phyloP scores from a whole-genome alignment of 169 alveolate species.

The Eimeria mitis region DNA sequence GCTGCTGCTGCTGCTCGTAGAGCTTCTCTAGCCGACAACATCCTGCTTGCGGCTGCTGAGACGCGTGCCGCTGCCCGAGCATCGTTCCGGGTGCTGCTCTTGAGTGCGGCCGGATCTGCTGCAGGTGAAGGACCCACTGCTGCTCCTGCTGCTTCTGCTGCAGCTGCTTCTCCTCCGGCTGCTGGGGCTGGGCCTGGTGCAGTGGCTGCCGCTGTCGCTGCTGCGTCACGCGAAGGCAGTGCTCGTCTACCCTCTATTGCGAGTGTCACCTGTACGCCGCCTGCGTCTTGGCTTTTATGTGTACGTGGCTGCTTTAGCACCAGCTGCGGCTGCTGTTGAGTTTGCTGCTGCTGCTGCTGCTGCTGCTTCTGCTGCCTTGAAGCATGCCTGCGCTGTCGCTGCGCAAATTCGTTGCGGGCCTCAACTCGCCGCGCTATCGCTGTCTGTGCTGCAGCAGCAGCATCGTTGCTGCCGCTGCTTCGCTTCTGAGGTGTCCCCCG shows the following conservation, averaged over 20 bases:
- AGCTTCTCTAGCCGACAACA: conserved; percentile 1
- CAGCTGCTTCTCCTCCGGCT: not conserved
- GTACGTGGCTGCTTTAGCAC: not conserved
- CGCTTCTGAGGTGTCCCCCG: not conserved
- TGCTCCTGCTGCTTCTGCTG: not conserved
- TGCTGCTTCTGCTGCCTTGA: conserved; percentile 12
- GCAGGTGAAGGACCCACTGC: not conserved
- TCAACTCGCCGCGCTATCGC: conserved; percentile 31
- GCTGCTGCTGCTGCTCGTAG: conserved; percentile 5
- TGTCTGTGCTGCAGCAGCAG: not conserved
- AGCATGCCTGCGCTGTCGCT: conserved; percentile 39
- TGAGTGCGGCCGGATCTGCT: not conserved
- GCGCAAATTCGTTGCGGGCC: conserved; percentile 48
- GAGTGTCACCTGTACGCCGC: not conserved
- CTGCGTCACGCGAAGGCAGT: not conserved
- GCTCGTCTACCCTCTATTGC: conserved; percentile 33
- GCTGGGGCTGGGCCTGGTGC: conserved; percentile 3
- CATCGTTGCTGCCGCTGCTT: not conserved
- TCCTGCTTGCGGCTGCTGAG: conserved; percentile 20
- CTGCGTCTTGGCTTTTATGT: not conserved
- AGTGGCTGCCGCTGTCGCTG: not conserved
- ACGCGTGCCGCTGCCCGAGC: not conserved
- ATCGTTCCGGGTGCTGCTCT: not conserved
- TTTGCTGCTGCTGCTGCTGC: not conserved
- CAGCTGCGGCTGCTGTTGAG: not conserved